Evolutionary conservation across 768 basidiomycete species (phyloP).

Genomic region (Suillus paluster): DNA sequence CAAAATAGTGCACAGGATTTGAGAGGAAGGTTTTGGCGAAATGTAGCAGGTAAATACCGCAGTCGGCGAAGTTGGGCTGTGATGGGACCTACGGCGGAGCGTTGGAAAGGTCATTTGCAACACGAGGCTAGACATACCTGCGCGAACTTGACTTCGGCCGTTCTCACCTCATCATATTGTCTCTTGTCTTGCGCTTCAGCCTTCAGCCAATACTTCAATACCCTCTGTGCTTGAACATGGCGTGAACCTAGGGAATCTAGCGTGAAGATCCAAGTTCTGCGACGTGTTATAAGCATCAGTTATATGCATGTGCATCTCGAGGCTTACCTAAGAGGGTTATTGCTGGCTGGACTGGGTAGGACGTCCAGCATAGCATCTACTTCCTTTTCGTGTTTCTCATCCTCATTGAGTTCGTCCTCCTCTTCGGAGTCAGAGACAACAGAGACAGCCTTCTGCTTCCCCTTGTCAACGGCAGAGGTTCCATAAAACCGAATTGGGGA

Average conservation of each 20-base stretch:
- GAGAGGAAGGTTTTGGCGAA: conserved; percentile 79
- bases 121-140: conserved; percentile 43
- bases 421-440: conserved; percentile 24
- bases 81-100: conserved; percentile 66
- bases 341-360: conserved; percentile 16
- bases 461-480: conserved; percentile 5
- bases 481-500: conserved; percentile 29
- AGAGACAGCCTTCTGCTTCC: conserved; percentile 1
- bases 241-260: conserved; percentile 84
- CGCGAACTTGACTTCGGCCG: conserved; percentile 52
- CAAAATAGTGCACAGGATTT: conserved; percentile 55
- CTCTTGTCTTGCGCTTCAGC: conserved; percentile 82
- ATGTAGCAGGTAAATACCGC: conserved; percentile 91
- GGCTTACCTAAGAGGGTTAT: conserved; percentile 28
- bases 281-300: background rate
- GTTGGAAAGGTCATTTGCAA: background rate
- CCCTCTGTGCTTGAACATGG: conserved; percentile 69
- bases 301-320: too few species aligned
- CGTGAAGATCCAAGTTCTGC: conserved; percentile 81
- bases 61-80: conserved; percentile 91
- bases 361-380: conserved; percentile 33
- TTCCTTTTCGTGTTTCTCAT: conserved; percentile 36
- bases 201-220: conserved; percentile 68
- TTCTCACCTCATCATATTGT: conserved; percentile 40
- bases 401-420: conserved; percentile 26